Evolutionary conservation across 352 stramenopile species (phyloP).

Genomic region (Pythium brassicae): DNA sequence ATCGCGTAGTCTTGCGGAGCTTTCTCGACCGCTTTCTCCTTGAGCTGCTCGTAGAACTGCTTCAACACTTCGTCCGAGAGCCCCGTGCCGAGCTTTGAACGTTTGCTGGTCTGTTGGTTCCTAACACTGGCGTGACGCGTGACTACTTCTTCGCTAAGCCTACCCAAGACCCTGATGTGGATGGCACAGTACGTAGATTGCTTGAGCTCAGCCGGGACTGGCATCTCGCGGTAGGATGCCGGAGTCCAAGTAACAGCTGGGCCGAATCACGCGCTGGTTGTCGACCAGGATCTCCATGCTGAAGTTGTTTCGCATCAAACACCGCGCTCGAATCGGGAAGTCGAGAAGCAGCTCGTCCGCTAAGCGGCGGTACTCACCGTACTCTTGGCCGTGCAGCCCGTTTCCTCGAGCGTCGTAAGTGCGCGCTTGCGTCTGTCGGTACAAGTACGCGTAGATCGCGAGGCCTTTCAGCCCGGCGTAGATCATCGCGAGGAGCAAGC

Average conservation of each 20-base stretch:
- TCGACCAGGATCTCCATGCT: constrained; percentile 13
- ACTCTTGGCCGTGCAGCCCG: constrained; percentile 5
- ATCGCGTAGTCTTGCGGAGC: constrained; percentile 92
- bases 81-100: constrained; percentile 90
- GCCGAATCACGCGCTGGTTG: constrained; percentile 7
- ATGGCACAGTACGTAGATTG: not conserved
- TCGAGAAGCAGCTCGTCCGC: constrained; percentile 13
- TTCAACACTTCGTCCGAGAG: constrained; percentile 99
- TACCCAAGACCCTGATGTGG: not conserved
- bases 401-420: constrained; percentile 3
- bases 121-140: no score
- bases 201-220: not conserved
- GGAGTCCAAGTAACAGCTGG: constrained; percentile 12
- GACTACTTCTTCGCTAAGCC: no score
- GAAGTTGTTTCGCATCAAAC: constrained; percentile 11
- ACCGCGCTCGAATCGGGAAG: constrained; percentile 7
- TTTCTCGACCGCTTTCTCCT: constrained; percentile 75
- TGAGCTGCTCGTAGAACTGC: constrained; percentile 80
- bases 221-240: constrained; percentile 10
- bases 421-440: not conserved
- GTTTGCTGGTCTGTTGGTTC: no score
- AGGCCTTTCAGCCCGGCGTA: constrained; percentile 8
- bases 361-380: constrained; percentile 12
- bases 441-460: not conserved
- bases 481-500: not conserved